These are phyloP conservation scores for Botryotinia globosa DNA, from an alignment of 2,329 filamentous ascomycete species.

Conservation along the genomic window DNA sequence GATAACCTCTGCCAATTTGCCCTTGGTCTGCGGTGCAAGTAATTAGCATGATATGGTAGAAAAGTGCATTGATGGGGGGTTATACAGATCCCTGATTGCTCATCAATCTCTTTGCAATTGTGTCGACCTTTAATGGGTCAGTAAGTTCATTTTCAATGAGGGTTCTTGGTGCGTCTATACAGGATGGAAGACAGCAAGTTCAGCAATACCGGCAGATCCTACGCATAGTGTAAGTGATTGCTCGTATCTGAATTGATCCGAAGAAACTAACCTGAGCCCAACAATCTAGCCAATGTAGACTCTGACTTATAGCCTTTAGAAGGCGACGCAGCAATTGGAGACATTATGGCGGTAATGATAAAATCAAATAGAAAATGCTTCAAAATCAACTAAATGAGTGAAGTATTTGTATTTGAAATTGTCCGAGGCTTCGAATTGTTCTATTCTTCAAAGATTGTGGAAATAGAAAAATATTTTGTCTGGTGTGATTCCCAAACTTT, in stretches of 20 bases:
- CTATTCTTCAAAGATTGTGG: conserved; percentile 11
- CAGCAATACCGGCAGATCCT: conserved; percentile 92
- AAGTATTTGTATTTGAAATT: conserved; percentile 3
- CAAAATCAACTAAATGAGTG: conserved; percentile 20
- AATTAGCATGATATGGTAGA: conserved; percentile 28
- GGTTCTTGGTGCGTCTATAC: conserved; percentile 47
- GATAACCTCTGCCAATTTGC: conserved; percentile 75
- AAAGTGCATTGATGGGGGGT: not conserved
- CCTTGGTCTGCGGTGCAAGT: conserved; percentile 45
- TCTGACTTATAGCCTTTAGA: conserved; percentile 71
- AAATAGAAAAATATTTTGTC: conserved; percentile 16
- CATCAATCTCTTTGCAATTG: conserved; percentile 98
- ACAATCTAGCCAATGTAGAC: conserved; percentile 80
- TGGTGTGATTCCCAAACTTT: conserved; percentile 14
- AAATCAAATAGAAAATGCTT: conserved; percentile 5
- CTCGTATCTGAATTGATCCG: conserved; percentile 3
- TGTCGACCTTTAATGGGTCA: conserved; percentile 71
- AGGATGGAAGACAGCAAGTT: conserved; percentile 89
- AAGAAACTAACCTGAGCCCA: conserved; percentile 74
- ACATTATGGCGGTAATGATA: conserved; percentile 23
- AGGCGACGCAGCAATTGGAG: conserved; percentile 36
- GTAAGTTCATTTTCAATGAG: conserved; percentile 24
- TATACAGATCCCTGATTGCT: conserved; percentile 81
- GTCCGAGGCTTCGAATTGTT: not conserved
- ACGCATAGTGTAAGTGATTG: conserved; percentile 27